Evolutionary conservation across 352 stramenopile genomes (phyloP), one percentile per base, ranked within the genome.

Genomic region (Globisporangium parvum): DNA sequence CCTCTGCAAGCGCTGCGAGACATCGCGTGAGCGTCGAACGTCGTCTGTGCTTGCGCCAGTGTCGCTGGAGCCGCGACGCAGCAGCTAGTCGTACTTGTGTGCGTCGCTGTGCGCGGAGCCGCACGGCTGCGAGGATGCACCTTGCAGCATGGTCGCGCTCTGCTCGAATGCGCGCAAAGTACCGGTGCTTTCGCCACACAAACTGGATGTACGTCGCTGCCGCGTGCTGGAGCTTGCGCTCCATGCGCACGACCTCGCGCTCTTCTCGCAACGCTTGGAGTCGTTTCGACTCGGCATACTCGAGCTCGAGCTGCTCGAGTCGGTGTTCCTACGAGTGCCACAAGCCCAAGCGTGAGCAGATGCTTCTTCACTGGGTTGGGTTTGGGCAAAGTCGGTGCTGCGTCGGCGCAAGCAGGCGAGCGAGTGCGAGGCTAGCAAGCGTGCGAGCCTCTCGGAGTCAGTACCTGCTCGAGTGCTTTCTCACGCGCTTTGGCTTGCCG

Each of bases 151-250:
- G 57, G 33, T 64, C 23, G 4, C 47, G 42, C 47, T 54, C 23
- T 46, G 71, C 58, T 39, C 31, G 14, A n/a, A 42, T 45, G 0
- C 53, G 35, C 12, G 39, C 26, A 18, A 47, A 57, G 49, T 56
- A 60, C 45, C 46, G 23, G 21, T 62, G 69, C 2, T 63, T 67
- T 6, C 78, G 69, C 69, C 73, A 87, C 26, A 85, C 50, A 51
- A 84, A 76, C 55, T 91, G 80, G 42, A 91, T 85, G 61, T 86
- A 89, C 0, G 74, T 70, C 2, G 77, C 78, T 8, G 80, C 78
- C 17, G 87, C 75, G 37, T 88, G 70, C 28, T 81, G 58, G 17
- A 89, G 65, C 46, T 88, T 85, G 23, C 75, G 65, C 21, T 63
- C 49, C 77, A 88, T 86, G 17, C 78, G 73, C 1, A 64, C 74